Evolutionary conservation across 345 rosid genomes (phyloP).

Genomic region (Alliaria petiolata): DNA sequence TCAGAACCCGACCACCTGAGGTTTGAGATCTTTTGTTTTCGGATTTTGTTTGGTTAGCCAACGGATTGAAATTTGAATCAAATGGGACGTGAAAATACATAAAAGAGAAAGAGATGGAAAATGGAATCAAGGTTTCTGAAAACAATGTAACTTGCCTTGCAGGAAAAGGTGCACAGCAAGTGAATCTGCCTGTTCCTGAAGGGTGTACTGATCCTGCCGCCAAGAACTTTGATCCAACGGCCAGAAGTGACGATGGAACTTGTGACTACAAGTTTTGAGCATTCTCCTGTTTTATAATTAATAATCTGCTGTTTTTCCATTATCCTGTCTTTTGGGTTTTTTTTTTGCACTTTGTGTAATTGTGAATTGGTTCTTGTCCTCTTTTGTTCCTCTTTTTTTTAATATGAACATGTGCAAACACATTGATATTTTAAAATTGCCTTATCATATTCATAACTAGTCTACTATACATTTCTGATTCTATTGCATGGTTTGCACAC

Average conservation of each 20-base stretch:
- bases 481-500: too few species aligned
- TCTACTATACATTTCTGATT: too few species aligned
- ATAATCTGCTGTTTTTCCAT: conserved; percentile 14
- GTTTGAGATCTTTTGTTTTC: conserved; percentile 15
- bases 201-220: conserved; percentile 79
- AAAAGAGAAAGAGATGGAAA: background rate
- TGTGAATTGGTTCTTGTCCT: conserved; percentile 24
- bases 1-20: conserved; percentile 39
- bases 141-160: conserved; percentile 18
- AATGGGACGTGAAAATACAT: background rate
- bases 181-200: conserved; percentile 67
- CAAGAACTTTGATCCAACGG: conserved; percentile 78
- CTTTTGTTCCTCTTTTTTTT: background rate
- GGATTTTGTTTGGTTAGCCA: background rate
- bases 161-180: conserved; percentile 90
- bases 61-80: background rate
- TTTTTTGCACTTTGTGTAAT: conserved; percentile 7
- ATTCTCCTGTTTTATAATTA: background rate
- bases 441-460: too few species aligned
- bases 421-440: conserved; percentile 15
- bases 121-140: conserved; percentile 4
- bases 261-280: conserved; percentile 48
- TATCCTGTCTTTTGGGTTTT: background rate
- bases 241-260: conserved; percentile 94
- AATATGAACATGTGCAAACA: conserved; percentile 25